Evolutionary conservation across 345 rosid species (phyloP), one percentile per base, ranked within the genome.

Genomic region (Cardamine occulta): DNA sequence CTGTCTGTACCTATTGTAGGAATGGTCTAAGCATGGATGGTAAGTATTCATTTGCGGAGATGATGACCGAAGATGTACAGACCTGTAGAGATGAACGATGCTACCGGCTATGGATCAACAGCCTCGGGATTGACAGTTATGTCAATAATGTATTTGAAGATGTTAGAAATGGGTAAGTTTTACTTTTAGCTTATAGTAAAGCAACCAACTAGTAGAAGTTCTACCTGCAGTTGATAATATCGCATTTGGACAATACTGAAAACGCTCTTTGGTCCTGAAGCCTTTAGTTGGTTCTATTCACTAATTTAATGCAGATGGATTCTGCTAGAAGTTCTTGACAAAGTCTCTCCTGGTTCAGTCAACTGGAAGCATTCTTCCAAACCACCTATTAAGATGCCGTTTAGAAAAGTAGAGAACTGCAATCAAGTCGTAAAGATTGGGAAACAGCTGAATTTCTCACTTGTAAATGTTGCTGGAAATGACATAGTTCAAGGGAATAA

Each of bases 321-420:
- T 51, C 96, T 91, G 72, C 75, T 95, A 37, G 96, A 95, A 84
- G 97, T 92, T 79, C 96, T 92, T 60, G 99, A 92, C 73, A 94
- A 90, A 80, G 73, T 95, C 74, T 74, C 82, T 29, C 87, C 97
- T 11, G 97, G 96, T 34, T 90, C 89, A 44, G 97, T 90, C 26
- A 87, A 88, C 85, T 95, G 97, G 97, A 94, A 86, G 85, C 92
- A 90, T 10, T 90, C 99, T 63, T 80, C 97, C 5, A 94, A 83
- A 76, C 99, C 98, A 57, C 98, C 97, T 1, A 90, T 94, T 42
- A 94, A 90, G 86, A 91, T 92, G 95, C 97, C 97, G 9, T 90
- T 94, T 59, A 87, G 93, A 82, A 92, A 90, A 82, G 93, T 94
- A 47, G 99, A 94, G 75, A 94, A 94, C 77, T 92, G 96, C 84